phyloP scores from a whole-genome alignment of 108 stramenopile species.

The Cyclotella sp. region DNA sequence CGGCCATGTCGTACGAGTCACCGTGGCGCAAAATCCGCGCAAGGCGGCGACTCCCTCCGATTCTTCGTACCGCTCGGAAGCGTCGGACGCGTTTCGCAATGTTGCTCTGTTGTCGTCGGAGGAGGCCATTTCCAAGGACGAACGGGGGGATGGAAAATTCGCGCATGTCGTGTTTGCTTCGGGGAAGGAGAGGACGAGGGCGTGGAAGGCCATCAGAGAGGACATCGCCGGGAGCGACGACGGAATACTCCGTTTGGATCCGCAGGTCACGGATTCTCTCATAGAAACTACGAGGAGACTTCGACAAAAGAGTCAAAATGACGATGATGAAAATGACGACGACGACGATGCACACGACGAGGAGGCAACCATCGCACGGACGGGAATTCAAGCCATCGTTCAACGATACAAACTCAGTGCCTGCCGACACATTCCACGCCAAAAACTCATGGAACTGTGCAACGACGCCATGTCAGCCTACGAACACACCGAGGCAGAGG shows the following conservation, averaged over 20 bases:
- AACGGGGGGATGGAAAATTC: constrained; percentile 60
- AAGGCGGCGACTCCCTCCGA: constrained; percentile 21
- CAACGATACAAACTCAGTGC: constrained; percentile 51
- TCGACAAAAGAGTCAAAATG: constrained; percentile 37
- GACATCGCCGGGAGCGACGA: constrained; percentile 45
- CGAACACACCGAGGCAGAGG: constrained; percentile 75
- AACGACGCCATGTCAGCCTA: constrained; percentile 72
- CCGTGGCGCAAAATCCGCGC: constrained; percentile 79
- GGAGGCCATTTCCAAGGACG: constrained; percentile 37
- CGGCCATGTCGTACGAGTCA: constrained; percentile 72
- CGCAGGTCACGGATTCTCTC: constrained; percentile 26
- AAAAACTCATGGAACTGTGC: constrained; percentile 69
- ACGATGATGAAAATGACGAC: constrained; percentile 27
- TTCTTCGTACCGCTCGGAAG: constrained; percentile 3
- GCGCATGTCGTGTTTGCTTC: constrained; percentile 84
- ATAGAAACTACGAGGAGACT: constrained; percentile 23
- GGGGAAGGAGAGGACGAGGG: constrained; percentile 69
- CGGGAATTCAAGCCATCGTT: constrained; percentile 64
- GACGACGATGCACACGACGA: constrained; percentile 26
- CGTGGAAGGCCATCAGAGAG: constrained; percentile 51
- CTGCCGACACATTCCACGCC: constrained; percentile 43
- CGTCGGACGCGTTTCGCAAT: constrained; percentile 39
- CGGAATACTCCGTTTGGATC: constrained; percentile 18
- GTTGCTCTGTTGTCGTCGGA: constrained; percentile 28
- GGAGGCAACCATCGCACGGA: constrained; percentile 12